These are phyloP conservation scores for Cystobasidium tubakii DNA, from an alignment of 768 basidiomycete species.

Conservation along the genomic window DNA sequence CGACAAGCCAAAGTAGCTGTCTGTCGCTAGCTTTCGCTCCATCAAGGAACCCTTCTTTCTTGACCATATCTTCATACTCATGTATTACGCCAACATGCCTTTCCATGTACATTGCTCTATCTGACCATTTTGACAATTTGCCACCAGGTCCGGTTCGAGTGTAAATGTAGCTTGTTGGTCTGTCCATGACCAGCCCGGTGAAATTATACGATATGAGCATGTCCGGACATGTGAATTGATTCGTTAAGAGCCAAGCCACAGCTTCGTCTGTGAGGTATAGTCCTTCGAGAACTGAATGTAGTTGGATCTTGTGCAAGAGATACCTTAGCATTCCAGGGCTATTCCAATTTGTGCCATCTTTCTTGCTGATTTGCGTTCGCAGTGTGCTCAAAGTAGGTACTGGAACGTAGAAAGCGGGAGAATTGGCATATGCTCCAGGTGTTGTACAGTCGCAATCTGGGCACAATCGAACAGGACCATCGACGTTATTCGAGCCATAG, in stretches of 20 bases:
- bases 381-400: slow-evolving; percentile 6
- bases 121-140: slow-evolving; percentile 12
- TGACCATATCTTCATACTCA: not conserved
- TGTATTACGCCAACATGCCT: slow-evolving; percentile 26
- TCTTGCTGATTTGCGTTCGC: not conserved
- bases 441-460: slow-evolving; percentile 25
- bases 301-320: slow-evolving; percentile 24
- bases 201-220: slow-evolving; percentile 32
- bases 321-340: slow-evolving; percentile 12
- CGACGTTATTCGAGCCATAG: not conserved
- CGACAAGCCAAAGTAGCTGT: slow-evolving; percentile 23
- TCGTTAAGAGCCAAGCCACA: slow-evolving; percentile 15
- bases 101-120: slow-evolving; percentile 26
- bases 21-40: slow-evolving; percentile 21
- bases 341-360: slow-evolving; percentile 17
- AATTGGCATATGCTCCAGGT: slow-evolving; percentile 20
- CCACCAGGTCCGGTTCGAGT: slow-evolving; percentile 32
- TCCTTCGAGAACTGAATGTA: slow-evolving; percentile 9
- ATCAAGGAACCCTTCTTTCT: slow-evolving; percentile 15
- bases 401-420: not conserved
- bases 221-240: slow-evolving; percentile 33
- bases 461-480: slow-evolving; percentile 29
- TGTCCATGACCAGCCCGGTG: slow-evolving; percentile 16
- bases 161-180: slow-evolving; percentile 27
- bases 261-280: slow-evolving; percentile 27